Evolutionary conservation across 2,329 filamentous ascomycete genomes (phyloP).

Genomic region (Talaromyces sp.): DNA sequence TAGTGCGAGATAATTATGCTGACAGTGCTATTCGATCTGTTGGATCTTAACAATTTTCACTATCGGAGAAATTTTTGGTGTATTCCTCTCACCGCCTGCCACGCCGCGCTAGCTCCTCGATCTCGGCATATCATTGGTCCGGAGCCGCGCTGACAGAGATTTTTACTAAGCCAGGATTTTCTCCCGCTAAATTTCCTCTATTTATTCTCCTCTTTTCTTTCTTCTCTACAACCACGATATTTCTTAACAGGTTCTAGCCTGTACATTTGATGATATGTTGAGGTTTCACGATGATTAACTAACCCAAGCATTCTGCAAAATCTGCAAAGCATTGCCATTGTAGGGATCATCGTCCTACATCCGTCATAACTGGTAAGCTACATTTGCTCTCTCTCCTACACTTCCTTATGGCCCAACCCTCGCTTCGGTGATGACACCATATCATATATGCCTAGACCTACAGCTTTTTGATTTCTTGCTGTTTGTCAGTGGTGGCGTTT

Average conservation of each 20-base stretch:
- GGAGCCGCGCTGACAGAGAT: not conserved
- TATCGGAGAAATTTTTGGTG: constrained; percentile 18
- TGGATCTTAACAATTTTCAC: not conserved
- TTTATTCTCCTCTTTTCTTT: not conserved
- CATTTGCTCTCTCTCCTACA: constrained; percentile 20
- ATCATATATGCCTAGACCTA: constrained; percentile 42
- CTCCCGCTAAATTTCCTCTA: constrained; percentile 18
- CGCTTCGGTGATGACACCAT: constrained; percentile 46
- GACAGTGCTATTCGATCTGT: not conserved
- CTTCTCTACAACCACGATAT: not conserved
- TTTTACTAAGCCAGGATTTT: constrained; percentile 13
- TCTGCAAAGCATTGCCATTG: constrained; percentile 5
- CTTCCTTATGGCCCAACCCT: not conserved
- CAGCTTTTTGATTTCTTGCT: constrained; percentile 52
- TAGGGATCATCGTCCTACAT: not conserved
- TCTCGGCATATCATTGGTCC: not conserved
- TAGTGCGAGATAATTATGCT: not conserved
- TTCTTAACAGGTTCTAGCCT: not conserved
- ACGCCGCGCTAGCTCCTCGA: not conserved
- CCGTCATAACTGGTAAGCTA: constrained; percentile 23
- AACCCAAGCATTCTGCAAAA: not conserved
- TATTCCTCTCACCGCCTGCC: constrained; percentile 15
- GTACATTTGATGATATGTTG: not conserved
- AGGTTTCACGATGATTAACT: not conserved
- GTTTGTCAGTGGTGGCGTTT: constrained; percentile 49